Percentiles rank a stretch among this genome's conserved stretches.
phyloP scores from a whole-genome alignment of 768 basidiomycete genomes.

The Agaricus sinodeliciosus region DNA sequence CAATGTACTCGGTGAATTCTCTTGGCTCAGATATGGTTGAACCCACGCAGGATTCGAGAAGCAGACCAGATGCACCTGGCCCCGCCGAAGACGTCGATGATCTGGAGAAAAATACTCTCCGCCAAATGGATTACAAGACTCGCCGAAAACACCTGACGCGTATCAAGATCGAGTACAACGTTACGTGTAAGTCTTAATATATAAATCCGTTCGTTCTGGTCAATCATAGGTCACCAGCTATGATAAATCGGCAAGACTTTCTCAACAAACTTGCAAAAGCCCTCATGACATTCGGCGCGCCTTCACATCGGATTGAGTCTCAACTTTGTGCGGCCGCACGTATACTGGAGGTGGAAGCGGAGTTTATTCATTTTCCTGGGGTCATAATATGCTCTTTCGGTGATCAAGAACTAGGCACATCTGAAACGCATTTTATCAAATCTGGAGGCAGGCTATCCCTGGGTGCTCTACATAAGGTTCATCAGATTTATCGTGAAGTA shows the following conservation, averaged over 20 bases:
- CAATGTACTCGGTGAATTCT: constrained; percentile 36
- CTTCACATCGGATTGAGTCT: constrained; percentile 90
- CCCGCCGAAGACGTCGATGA: constrained; percentile 55
- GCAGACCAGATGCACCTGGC: constrained; percentile 50
- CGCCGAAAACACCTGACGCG: constrained; percentile 61
- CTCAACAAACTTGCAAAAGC: constrained; percentile 79
- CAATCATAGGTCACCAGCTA: constrained; percentile 36
- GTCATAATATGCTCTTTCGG: constrained; percentile 87
- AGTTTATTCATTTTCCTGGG: constrained; percentile 81
- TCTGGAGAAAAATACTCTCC: constrained; percentile 51
- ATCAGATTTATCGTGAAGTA: constrained; percentile 78
- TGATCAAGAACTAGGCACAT: constrained; percentile 83
- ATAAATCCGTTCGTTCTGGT: neutral
- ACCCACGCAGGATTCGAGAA: constrained; percentile 55
- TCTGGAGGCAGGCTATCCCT: constrained; percentile 71
- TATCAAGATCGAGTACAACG: constrained; percentile 67
- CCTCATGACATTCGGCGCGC: constrained; percentile 88
- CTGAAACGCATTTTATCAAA: constrained; percentile 86
- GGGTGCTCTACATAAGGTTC: constrained; percentile 79
- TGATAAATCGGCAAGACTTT: constrained; percentile 79
- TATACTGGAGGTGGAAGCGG: constrained; percentile 86
- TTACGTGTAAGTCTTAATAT: constrained; percentile 44
- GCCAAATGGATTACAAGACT: constrained; percentile 60
- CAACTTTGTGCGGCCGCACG: constrained; percentile 85
- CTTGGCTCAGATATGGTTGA: constrained; percentile 50